phyloP scores from a whole-genome alignment of 1,139 yeast species.

The Debaryomycetaceae sp. region DNA sequence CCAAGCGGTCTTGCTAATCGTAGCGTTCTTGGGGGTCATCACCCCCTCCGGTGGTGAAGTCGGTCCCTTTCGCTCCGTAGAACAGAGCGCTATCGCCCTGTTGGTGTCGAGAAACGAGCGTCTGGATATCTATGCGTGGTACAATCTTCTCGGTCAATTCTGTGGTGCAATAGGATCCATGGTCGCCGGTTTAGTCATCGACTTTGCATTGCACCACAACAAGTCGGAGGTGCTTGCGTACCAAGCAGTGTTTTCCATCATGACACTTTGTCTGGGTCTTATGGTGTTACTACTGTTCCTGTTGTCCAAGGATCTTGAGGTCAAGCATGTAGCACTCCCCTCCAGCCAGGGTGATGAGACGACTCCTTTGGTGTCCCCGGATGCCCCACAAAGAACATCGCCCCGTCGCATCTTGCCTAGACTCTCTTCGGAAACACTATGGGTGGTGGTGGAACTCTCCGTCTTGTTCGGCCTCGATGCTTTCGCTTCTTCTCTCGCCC shows the following conservation, averaged over 20 bases:
- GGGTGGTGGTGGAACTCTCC: constrained; percentile 22
- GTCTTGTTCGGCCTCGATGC: constrained; percentile 31
- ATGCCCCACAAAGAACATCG: too few relatives aligned
- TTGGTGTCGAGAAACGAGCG: constrained; percentile 18
- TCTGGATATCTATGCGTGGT: constrained; percentile 34
- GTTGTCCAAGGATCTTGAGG: constrained; percentile 12
- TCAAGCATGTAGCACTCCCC: constrained; percentile 1
- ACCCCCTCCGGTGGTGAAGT: constrained; percentile 36
- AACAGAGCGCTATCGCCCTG: constrained; percentile 28
- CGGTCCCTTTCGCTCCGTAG: constrained; percentile 32
- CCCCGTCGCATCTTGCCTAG: constrained; percentile 10
- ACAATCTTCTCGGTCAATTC: constrained; percentile 25
- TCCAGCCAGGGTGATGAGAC: neutral
- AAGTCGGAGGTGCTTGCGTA: constrained; percentile 16
- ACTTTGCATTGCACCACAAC: constrained; percentile 11
- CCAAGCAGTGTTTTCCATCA: constrained; percentile 17
- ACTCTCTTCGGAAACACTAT: constrained; percentile 7
- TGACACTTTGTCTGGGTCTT: constrained; percentile 12
- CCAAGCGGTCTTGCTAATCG: constrained; percentile 12
- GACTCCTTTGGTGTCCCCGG: neutral
- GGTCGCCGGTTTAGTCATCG: constrained; percentile 19
- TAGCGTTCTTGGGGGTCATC: constrained; percentile 24
- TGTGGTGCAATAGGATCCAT: constrained; percentile 29
- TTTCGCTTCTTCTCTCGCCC: constrained; percentile 32
- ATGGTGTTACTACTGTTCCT: constrained; percentile 10